These are phyloP conservation scores for Agrocybe chaxingu DNA, from an alignment of 768 basidiomycete species.

Conservation along the genomic window DNA sequence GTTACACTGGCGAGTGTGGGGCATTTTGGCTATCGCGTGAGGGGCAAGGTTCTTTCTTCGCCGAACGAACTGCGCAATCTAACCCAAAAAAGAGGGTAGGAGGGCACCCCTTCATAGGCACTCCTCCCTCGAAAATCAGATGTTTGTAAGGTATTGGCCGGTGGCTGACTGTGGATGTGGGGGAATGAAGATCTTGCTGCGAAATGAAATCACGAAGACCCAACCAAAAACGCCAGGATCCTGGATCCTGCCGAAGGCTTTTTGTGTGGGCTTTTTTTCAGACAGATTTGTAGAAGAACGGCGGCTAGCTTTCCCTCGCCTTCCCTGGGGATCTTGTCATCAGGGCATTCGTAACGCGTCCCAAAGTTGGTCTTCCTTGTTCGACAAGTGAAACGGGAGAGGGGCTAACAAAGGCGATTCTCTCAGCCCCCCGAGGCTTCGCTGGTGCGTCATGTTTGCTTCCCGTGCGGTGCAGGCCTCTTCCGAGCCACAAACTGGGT, in stretches of 20 bases:
- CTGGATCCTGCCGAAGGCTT: constrained; percentile 8
- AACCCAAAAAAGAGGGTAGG: constrained; percentile 8
- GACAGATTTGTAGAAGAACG: neutral
- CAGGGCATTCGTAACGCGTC: no score
- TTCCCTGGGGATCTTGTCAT: no score
- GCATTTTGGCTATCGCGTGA: constrained; percentile 5
- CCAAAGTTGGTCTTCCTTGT: no score
- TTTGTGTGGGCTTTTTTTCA: neutral
- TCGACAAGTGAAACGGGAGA: no score
- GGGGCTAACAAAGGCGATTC: no score
- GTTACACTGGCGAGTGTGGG: constrained; percentile 13
- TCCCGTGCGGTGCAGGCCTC: constrained; percentile 8
- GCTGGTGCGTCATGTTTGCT: no score
- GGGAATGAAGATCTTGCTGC: constrained; percentile 18
- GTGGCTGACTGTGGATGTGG: neutral
- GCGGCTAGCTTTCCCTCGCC: neutral
- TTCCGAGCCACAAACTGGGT: constrained; percentile 8
- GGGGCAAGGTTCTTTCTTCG: neutral
- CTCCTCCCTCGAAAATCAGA: no score
- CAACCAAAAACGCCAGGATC: neutral
- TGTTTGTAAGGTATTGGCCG: no score
- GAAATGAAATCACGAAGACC: constrained; percentile 10
- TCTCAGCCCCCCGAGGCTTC: no score
- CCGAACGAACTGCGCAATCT: constrained; percentile 17
- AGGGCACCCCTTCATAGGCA: no score